Base-by-base conservation (phyloP, 1,139 yeast species). In the Blastobotrys petasosporus region DNA sequence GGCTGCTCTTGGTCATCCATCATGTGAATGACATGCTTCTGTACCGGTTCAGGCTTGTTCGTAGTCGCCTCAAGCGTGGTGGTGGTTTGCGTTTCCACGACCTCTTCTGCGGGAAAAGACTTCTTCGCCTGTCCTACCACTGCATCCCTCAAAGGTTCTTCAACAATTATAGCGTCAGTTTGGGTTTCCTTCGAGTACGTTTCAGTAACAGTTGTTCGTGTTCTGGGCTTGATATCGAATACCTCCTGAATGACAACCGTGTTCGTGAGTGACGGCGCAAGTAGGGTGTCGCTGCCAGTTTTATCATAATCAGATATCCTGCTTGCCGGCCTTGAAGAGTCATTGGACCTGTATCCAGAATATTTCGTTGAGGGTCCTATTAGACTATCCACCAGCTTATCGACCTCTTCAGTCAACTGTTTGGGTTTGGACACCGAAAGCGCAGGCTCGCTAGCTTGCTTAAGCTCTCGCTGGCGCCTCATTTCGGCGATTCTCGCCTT, bases 401-500 rank as follows among this genome's bases (percentile, higher is more conserved):
- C 57, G 43, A 56, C 37, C n/a, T 36, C 33, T 3, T 31, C 33
- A 31, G 15, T 13, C 33, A n/a, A 5, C 33, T 31, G 33, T 8
- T 13, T n/a, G 15, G 33, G 33, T 5, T 13, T 31, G 15, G 15
- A 31, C 8, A n/a, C 15, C 4, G 15, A 31, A 13, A 31, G 15
- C 12, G 4, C 37, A 39, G 12, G 17, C 10, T 32, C 42, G 15
- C 17, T 32, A 3, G 37, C 16, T 6, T 16, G 29, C 15, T 23
- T 32, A 7, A 20, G 25, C 23, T 39, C 17, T 13, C 36, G 28
- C 31, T 17, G 36, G 16, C 33, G 35, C 42, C 36, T 32, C 43
- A 32, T 44, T 36, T 35, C 47, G 45, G 72, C 75, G 35, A 75
- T 64, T 42, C 67, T 66, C 43, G 68, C 75, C 51, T 66, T 63